Base-by-base conservation (phyloP, 2,329 filamentous ascomycete genomes). In the Mycocentrospora acerina region DNA sequence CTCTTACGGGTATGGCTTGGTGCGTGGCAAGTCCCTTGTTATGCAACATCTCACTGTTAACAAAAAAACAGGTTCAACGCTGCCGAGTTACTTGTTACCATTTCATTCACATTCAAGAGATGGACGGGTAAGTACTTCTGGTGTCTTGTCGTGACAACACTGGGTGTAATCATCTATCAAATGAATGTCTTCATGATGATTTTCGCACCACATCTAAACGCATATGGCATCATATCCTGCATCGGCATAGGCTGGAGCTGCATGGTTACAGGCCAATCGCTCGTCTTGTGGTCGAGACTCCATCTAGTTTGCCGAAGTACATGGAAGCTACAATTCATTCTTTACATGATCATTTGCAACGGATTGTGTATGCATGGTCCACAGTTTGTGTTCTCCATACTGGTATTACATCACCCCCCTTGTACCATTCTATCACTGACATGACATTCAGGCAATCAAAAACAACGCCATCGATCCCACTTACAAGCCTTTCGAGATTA, bases 201-300 rank as follows among this genome's bases (percentile, higher is more conserved):
- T 12, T 37, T 22, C n/a, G 27, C 24, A 12, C 28, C 33, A 13
- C 24, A 32, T 13, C 18, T 29, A 11, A 37, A 34, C 6, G 13
- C 25, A 14, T 19, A 37, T 19, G 39, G n/a, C 9, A 19, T 38
- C 3, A 68, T 69, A 34, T 38, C 69, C 22, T 44, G 68, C 32
- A 67, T 69, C 32, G 66, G 64, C 45, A 42, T 81, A 41, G 78
- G 76, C 8, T 75, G 79, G 73, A 74, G 74, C 55, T 50, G 62
- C 2, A 80, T 81, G 76, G 76, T 82, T 0, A 80, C 77, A 0
- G 79, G 78, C 1, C 77, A 81, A 52, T 72, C 73, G 1, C 42
- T 81, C 11, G 79, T 82, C 1, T 63, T 82, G 1, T 82, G 78
- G 62, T 81, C 78, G 1, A 69, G 79, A 6, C 67, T 82, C 0